Evolutionary conservation across 257 asterid genomes (phyloP).

Genomic region (Cinchona pubescens): DNA sequence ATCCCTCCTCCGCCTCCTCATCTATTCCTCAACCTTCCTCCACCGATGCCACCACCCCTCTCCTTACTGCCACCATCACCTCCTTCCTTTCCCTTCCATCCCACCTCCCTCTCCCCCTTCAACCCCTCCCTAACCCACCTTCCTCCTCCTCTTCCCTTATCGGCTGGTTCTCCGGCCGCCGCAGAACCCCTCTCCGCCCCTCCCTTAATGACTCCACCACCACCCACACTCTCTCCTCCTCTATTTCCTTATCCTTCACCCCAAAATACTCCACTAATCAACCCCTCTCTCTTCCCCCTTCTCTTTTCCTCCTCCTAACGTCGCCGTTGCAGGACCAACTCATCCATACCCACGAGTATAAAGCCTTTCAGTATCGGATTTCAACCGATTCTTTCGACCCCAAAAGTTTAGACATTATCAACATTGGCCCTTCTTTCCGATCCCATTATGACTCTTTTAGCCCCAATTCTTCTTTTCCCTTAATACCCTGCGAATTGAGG

Average conservation of each 20-base stretch:
- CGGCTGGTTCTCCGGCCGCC: conserved; percentile 58
- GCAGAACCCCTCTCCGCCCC: conserved; percentile 42
- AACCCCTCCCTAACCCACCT: conserved; percentile 39
- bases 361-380: conserved; percentile 50
- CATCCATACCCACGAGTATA: conserved; percentile 82
- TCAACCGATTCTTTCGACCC: conserved; percentile 48
- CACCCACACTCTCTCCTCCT: conserved; percentile 40
- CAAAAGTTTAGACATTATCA: conserved; percentile 54
- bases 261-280: conserved; percentile 38
- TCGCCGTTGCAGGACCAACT: conserved; percentile 76
- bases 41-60: conserved; percentile 20
- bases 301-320: conserved; percentile 68
- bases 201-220: conserved; percentile 47
- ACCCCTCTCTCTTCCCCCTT: conserved; percentile 53
- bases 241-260: conserved; percentile 36
- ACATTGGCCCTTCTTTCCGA: conserved; percentile 82
- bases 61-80: conserved; percentile 36
- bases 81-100: conserved; percentile 44
- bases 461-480: conserved; percentile 65
- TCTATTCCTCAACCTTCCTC: conserved; percentile 30
- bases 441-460: conserved; percentile 65
- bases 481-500: conserved; percentile 45
- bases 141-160: conserved; percentile 29
- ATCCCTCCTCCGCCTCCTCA: conserved; percentile 31
- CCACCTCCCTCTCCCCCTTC: conserved; percentile 62